phyloP scores from a whole-genome alignment of 2,329 filamentous ascomycete species.

The Hypoxylon sp. region DNA sequence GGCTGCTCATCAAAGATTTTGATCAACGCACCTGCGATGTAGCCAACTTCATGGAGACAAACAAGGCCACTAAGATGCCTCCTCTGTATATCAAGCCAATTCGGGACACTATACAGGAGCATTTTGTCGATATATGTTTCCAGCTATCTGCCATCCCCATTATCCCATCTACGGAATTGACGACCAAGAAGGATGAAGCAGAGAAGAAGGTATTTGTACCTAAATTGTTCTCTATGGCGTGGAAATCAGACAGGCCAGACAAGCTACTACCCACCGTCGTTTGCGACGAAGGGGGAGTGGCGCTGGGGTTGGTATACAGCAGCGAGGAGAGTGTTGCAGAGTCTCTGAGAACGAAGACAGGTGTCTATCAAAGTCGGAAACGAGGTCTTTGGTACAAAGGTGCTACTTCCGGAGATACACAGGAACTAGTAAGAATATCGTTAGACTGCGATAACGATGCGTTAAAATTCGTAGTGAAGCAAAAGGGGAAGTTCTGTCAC shows the following conservation, averaged over 20 bases:
- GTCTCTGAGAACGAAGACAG: conserved; percentile 81
- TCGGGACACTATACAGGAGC: conserved; percentile 62
- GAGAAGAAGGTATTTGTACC: conserved; percentile 74
- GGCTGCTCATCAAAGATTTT: conserved; percentile 69
- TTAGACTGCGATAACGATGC: conserved; percentile 96
- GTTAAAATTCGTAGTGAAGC: conserved; percentile 88
- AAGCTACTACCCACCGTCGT: conserved; percentile 91
- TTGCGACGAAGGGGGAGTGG: conserved; percentile 86
- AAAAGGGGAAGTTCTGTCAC: conserved; percentile 95
- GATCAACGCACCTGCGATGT: conserved; percentile 62
- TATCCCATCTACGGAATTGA: conserved; percentile 78
- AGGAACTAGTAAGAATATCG: conserved; percentile 87
- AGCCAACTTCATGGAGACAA: conserved; percentile 62
- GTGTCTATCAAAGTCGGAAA: conserved; percentile 97
- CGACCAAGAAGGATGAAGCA: conserved; percentile 73
- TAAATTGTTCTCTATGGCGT: conserved; percentile 79
- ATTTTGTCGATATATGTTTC: conserved; percentile 64
- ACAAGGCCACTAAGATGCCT: conserved; percentile 63
- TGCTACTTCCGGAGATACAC: conserved; percentile 92
- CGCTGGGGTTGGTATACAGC: conserved; percentile 93
- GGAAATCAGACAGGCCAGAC: conserved; percentile 86
- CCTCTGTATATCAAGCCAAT: conserved; percentile 67
- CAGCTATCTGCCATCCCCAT: conserved; percentile 77
- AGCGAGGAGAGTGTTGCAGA: conserved; percentile 91
- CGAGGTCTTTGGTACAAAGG: conserved; percentile 97